A percentile compares a stretch with the other conserved stretches of the same genome.
These are phyloP conservation scores for Debaryomyces robertsiae DNA, from an alignment of 1,139 yeast genomes.

Conservation along the genomic window DNA sequence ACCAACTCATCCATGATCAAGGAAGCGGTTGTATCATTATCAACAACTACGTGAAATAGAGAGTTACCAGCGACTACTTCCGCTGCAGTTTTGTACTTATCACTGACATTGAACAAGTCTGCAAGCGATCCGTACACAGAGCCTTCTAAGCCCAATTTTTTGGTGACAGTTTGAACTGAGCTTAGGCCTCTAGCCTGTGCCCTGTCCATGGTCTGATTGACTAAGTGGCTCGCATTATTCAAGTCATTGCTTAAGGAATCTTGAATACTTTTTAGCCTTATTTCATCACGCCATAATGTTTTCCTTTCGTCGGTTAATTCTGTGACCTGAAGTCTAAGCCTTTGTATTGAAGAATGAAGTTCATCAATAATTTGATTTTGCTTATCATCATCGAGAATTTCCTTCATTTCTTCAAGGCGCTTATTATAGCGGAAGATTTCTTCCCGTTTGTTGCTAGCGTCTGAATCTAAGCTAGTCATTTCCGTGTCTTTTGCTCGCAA, in stretches of 20 bases:
- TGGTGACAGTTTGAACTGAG: conserved; percentile 63
- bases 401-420: conserved; percentile 45
- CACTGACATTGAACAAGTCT: conserved; percentile 77
- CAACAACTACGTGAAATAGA: conserved; percentile 86
- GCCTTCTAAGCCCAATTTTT: conserved; percentile 52
- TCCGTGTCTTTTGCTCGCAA: conserved; percentile 28
- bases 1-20: conserved; percentile 73
- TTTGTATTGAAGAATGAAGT: conserved; percentile 38
- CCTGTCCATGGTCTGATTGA: conserved; percentile 75
- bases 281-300: conserved; percentile 78
- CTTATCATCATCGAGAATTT: conserved; percentile 28
- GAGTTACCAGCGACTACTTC: conserved; percentile 90
- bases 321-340: conserved; percentile 43
- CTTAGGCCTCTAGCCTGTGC: conserved; percentile 68
- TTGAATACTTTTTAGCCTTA: conserved; percentile 55
- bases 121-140: conserved; percentile 85
- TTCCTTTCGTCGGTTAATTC: conserved; percentile 67
- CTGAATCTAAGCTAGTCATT: conserved; percentile 22
- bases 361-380: conserved; percentile 23
- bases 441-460: conserved; percentile 22
- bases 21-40: conserved; percentile 82
- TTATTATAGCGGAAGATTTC: conserved; percentile 24
- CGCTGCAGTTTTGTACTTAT: conserved; percentile 80
- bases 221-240: conserved; percentile 56
- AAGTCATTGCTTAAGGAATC: conserved; percentile 61